Conservation (phyloP, 805 yeast genomes). For the Metschnikowia noctiluminum region DNA sequence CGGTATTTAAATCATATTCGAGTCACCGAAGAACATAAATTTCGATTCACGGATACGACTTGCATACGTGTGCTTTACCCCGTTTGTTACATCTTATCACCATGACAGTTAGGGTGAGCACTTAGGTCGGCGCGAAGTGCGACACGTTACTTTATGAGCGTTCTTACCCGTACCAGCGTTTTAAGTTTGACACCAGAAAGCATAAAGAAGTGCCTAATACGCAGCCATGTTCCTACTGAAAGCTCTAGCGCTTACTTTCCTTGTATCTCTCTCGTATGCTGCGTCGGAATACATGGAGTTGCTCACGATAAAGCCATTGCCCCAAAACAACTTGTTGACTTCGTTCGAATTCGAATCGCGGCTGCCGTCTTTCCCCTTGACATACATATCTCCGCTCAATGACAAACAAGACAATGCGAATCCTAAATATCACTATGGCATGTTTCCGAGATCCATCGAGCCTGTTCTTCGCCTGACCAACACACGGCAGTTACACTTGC, state of each 20-base stretch:
- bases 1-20: no score
- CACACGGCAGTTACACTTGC: slow-evolving; percentile 72
- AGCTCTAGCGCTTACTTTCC: slow-evolving; percentile 6
- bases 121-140: neutral
- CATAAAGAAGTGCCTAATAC: neutral
- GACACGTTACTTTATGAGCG: neutral
- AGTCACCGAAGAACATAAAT: no score
- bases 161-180: no score
- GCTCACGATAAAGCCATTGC: slow-evolving; percentile 63
- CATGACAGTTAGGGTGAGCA: neutral
- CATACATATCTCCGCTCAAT: slow-evolving; percentile 17
- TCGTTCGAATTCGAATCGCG: slow-evolving; percentile 66
- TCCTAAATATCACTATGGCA: slow-evolving; percentile 47
- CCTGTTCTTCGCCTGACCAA: slow-evolving; percentile 66
- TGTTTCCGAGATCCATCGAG: slow-evolving; percentile 78
- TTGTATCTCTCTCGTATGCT: slow-evolving; percentile 7
- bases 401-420: slow-evolving; percentile 4
- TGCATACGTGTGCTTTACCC: no score
- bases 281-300: slow-evolving; percentile 49
- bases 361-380: slow-evolving; percentile 43
- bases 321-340: slow-evolving; percentile 66
- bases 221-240: slow-evolving; percentile 1
- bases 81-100: no score
- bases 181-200: neutral
- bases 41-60: no score